phyloP scores from a whole-genome alignment of 164 flowering plant genomes.

The Tinospora cordifolia region DNA sequence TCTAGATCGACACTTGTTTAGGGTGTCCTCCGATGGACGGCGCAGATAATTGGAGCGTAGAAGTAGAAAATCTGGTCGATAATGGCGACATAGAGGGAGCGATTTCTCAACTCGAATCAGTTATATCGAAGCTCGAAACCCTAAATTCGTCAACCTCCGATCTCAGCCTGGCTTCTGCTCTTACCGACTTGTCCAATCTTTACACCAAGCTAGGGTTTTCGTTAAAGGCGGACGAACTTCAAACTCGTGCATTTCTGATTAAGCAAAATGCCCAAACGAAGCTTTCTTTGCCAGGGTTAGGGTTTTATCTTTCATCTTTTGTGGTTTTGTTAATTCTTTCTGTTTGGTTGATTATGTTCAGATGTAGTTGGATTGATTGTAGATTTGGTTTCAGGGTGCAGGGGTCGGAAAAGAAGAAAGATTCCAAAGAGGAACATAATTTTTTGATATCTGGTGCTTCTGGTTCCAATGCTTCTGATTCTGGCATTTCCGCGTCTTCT shows the following conservation, averaged over 20 bases:
- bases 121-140: conserved; percentile 28
- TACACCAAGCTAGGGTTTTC: conserved; percentile 52
- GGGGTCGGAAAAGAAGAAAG: conserved; percentile 2
- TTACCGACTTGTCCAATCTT: conserved; percentile 46
- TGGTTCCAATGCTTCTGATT: conserved; percentile 3
- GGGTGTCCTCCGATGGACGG: background rate
- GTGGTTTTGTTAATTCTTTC: background rate
- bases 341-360: background rate
- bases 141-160: conserved; percentile 8
- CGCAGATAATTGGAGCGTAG: conserved; percentile 47
- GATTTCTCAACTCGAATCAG: conserved; percentile 43
- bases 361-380: background rate
- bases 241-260: conserved; percentile 38
- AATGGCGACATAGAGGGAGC: conserved; percentile 45
- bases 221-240: conserved; percentile 45
- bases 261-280: conserved; percentile 18
- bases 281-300: conserved; percentile 15
- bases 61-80: conserved; percentile 47
- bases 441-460: conserved; percentile 10
- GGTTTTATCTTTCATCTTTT: background rate
- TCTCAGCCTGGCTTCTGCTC: conserved; percentile 41
- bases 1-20: background rate
- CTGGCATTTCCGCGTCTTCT: conserved; percentile 2
- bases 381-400: conserved; percentile 13
- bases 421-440: background rate